Evolutionary conservation across 768 basidiomycete species (phyloP).

Genomic region (Cyathus striatus): DNA sequence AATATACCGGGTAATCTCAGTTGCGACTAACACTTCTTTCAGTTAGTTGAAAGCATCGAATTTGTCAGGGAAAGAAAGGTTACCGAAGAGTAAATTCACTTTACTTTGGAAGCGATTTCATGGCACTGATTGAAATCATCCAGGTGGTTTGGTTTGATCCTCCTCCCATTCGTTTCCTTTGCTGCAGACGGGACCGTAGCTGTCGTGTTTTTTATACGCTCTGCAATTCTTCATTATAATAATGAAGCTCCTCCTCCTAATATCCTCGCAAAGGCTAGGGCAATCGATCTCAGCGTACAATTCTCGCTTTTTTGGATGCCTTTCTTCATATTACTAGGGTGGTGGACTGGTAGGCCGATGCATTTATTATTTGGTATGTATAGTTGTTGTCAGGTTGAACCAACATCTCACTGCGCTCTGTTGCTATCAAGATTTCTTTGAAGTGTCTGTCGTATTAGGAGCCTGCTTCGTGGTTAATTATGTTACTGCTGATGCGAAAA

Average conservation of each 20-base stretch:
- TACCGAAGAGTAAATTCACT: conserved; percentile 46
- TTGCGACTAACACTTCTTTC: background rate
- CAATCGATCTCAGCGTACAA: conserved; percentile 76
- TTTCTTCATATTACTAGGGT: conserved; percentile 59
- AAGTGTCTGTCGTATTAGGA: conserved; percentile 59
- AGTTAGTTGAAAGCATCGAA: conserved; percentile 66
- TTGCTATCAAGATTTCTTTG: conserved; percentile 52
- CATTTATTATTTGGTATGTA: conserved; percentile 60
- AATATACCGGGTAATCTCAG: conserved; percentile 1
- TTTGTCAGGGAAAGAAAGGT: conserved; percentile 37
- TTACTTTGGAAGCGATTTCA: background rate
- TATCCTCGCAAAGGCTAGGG: conserved; percentile 59
- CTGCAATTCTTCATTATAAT: conserved; percentile 34
- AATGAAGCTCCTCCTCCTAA: conserved; percentile 37
- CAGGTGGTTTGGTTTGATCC: conserved; percentile 71
- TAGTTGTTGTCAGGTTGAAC: background rate
- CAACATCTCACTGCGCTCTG: background rate
- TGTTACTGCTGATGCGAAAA: conserved; percentile 73
- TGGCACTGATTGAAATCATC: conserved; percentile 2
- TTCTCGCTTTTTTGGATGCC: conserved; percentile 81
- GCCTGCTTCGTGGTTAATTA: conserved; percentile 77
- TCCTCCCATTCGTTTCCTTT: conserved; percentile 71
- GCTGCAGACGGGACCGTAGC: conserved; percentile 66
- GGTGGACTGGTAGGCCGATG: conserved; percentile 61
- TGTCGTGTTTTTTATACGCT: conserved; percentile 49